Evolutionary conservation across 768 basidiomycete species (phyloP).

Genomic region (Boletus huronensis): DNA sequence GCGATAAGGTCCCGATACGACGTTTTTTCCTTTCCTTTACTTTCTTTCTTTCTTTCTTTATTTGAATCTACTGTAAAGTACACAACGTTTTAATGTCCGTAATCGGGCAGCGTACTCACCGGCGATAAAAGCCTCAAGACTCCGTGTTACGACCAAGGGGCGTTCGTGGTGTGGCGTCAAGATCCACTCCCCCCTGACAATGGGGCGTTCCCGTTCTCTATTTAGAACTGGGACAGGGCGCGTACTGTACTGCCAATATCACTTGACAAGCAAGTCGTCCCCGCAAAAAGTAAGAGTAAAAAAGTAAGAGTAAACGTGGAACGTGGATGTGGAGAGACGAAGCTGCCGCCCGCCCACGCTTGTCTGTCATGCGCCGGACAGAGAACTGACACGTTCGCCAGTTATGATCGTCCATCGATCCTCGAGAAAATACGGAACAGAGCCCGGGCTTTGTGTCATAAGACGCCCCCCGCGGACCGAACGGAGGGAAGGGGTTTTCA

Average conservation of each 20-base stretch:
- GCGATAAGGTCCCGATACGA: not conserved
- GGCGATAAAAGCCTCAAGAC: not conserved
- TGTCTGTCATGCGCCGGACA: not conserved
- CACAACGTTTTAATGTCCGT: not conserved
- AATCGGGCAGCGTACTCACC: not conserved
- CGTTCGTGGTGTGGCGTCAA: too few relatives aligned
- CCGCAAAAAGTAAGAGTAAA: not conserved
- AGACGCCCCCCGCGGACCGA: too few relatives aligned
- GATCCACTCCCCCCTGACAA: too few relatives aligned
- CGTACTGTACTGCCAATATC: too few relatives aligned
- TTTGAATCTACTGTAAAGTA: not conserved
- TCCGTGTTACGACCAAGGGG: not conserved
- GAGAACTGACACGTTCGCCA: not conserved
- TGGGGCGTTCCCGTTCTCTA: too few relatives aligned
- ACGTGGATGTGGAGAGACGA: not conserved
- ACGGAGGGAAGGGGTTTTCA: too few relatives aligned
- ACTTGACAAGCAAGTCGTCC: not conserved
- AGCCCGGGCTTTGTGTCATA: not conserved
- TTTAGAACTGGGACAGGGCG: too few relatives aligned
- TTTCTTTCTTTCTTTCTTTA: not conserved
- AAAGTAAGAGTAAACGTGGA: too few relatives aligned
- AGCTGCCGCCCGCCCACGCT: not conserved
- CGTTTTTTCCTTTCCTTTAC: too few relatives aligned
- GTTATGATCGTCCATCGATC: not conserved
- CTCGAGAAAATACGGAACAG: not conserved